These are phyloP conservation scores for Trametes cingulata DNA, from an alignment of 768 basidiomycete genomes.

Conservation along the genomic window DNA sequence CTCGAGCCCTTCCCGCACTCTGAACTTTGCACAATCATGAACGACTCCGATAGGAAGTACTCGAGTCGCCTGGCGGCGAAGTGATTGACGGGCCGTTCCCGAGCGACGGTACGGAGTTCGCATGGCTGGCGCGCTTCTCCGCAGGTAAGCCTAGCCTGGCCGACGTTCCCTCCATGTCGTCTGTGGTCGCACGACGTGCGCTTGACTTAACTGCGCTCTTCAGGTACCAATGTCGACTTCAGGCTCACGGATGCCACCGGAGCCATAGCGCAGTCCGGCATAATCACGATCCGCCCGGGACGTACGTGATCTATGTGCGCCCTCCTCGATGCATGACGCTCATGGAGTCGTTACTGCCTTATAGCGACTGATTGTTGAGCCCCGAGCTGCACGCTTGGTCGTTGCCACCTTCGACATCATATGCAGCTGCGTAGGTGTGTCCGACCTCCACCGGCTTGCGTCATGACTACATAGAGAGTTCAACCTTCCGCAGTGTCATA, in stretches of 20 bases:
- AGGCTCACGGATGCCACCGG: neutral
- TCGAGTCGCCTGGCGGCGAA: neutral
- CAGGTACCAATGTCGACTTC: neutral
- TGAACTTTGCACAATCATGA: too few species aligned
- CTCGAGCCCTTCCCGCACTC: too few species aligned
- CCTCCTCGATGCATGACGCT: neutral
- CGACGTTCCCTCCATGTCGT: too few species aligned
- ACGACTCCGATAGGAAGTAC: neutral
- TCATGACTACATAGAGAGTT: too few species aligned
- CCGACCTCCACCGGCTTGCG: too few species aligned
- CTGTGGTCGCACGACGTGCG: too few species aligned
- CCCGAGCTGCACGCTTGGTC: too few species aligned
- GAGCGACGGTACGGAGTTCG: neutral
- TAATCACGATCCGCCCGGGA: neutral
- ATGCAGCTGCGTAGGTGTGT: too few species aligned
- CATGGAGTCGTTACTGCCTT: too few species aligned
- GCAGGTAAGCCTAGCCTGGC: neutral
- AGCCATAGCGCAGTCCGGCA: neutral
- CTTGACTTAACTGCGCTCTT: neutral
- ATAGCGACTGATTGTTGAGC: too few species aligned
- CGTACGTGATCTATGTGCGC: neutral
- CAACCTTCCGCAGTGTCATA: too few species aligned
- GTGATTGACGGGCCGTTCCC: neutral
- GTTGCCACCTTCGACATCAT: too few species aligned
- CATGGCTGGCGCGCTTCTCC: neutral